Evolutionary conservation across 2,329 filamentous ascomycete species (phyloP).

Genomic region (Sporothrix inflata): DNA sequence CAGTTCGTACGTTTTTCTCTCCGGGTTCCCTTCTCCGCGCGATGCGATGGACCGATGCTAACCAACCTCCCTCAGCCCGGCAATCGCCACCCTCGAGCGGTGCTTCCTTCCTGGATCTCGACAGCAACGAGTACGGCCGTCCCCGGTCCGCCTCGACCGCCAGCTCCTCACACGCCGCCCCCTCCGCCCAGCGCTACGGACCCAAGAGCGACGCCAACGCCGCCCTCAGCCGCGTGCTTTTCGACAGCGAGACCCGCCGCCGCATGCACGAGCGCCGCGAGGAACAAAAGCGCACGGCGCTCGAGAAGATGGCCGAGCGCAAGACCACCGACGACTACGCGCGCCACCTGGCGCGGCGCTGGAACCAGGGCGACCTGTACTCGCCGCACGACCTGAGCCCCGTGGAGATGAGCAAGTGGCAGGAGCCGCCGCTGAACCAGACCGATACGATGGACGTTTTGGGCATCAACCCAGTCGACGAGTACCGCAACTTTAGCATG

Average conservation of each 20-base stretch:
- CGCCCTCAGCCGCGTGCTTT: conserved; percentile 31
- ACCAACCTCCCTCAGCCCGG: neutral
- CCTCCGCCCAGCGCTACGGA: neutral
- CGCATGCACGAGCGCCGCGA: conserved; percentile 29
- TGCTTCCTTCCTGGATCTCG: conserved; percentile 32
- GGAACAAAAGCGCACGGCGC: conserved; percentile 38
- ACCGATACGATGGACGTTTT: conserved; percentile 79
- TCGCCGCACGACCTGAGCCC: conserved; percentile 83
- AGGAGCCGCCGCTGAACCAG: conserved; percentile 55
- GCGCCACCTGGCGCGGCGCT: conserved; percentile 69
- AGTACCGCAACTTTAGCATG: conserved; percentile 94
- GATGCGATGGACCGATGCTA: neutral
- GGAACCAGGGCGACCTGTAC: conserved; percentile 82
- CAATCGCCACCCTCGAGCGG: conserved; percentile 26
- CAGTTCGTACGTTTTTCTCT: conserved; percentile 18
- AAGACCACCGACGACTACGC: conserved; percentile 57
- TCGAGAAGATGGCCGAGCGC: conserved; percentile 46
- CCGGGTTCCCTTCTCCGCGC: neutral
- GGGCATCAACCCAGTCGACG: conserved; percentile 75
- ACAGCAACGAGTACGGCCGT: conserved; percentile 19
- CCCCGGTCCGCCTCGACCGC: neutral
- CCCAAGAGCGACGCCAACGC: conserved; percentile 18
- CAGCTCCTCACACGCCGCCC: neutral
- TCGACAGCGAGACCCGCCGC: conserved; percentile 31
- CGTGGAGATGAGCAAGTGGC: conserved; percentile 82